Evolutionary conservation across 2,329 filamentous ascomycete species (phyloP).

Genomic region (Xylariaceae sp.): DNA sequence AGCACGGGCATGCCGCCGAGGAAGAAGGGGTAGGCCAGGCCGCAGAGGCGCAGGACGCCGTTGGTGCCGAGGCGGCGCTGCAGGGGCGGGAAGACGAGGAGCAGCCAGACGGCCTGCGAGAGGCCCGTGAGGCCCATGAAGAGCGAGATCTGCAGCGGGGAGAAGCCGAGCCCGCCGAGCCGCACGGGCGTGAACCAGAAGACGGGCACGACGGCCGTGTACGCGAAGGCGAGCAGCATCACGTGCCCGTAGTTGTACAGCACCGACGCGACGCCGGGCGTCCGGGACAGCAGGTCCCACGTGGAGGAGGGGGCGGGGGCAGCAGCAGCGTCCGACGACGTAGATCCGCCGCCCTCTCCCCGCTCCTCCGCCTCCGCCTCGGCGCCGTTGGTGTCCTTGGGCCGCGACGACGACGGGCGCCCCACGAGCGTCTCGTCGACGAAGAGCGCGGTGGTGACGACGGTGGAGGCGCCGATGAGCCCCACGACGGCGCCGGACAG

Average conservation of each 20-base stretch:
- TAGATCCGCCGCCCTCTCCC: neutral
- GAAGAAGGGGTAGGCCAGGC: constrained; percentile 54
- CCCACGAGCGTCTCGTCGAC: constrained; percentile 53
- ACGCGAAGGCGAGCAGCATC: constrained; percentile 62
- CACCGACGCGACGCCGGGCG: constrained; percentile 58
- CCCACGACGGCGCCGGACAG: constrained; percentile 55
- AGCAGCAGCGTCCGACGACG: constrained; percentile 4
- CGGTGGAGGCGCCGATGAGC: constrained; percentile 43
- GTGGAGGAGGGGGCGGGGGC: constrained; percentile 32
- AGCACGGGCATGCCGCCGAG: constrained; percentile 47
- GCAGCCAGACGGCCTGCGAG: constrained; percentile 63
- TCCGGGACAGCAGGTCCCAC: constrained; percentile 47
- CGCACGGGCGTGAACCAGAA: constrained; percentile 57
- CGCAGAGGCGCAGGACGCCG: constrained; percentile 53
- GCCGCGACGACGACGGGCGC: constrained; percentile 5
- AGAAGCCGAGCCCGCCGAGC: constrained; percentile 60
- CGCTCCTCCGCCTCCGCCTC: constrained; percentile 4
- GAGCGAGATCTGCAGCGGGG: constrained; percentile 54
- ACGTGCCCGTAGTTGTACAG: constrained; percentile 59
- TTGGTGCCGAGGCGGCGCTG: constrained; percentile 61
- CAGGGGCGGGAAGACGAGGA: constrained; percentile 60
- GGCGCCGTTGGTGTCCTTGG: constrained; percentile 5
- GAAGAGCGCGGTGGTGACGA: constrained; percentile 44
- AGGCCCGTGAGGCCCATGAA: constrained; percentile 58
- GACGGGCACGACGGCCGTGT: constrained; percentile 62